phyloP scores from a whole-genome alignment of 2,329 filamentous ascomycete species.

The Cladosporium sp. region DNA sequence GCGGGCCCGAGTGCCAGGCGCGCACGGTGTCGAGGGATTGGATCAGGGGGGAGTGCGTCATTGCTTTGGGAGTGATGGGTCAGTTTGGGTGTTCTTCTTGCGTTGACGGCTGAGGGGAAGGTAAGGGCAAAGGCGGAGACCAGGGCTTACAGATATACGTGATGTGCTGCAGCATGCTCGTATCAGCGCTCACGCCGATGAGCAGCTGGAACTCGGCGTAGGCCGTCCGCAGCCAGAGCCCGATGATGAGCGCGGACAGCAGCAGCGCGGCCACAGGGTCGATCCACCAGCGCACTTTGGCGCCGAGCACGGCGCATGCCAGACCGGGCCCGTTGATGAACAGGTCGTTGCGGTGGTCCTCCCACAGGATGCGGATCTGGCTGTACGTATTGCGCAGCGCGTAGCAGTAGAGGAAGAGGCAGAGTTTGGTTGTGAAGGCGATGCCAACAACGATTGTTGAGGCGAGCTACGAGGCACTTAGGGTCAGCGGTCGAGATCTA shows the following conservation, averaged over 20 bases:
- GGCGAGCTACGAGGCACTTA: slow-evolving; percentile 44
- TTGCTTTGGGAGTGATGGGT: slow-evolving; percentile 38
- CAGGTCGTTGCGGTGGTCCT: slow-evolving; percentile 96
- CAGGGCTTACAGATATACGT: slow-evolving; percentile 71
- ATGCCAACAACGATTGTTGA: slow-evolving; percentile 78
- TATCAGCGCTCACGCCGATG: slow-evolving; percentile 80
- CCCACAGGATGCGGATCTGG: slow-evolving; percentile 88
- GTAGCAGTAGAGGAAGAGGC: slow-evolving; percentile 87
- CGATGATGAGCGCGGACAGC: slow-evolving; percentile 69
- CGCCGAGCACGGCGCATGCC: slow-evolving; percentile 82
- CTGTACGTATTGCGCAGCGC: slow-evolving; percentile 83
- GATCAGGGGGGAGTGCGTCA: slow-evolving; percentile 81
- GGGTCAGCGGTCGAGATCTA: not conserved
- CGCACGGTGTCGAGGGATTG: slow-evolving; percentile 89
- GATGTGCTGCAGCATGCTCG: slow-evolving; percentile 83
- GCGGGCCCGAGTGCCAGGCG: slow-evolving; percentile 82
- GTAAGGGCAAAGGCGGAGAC: not conserved
- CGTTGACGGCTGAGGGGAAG: too few relatives aligned
- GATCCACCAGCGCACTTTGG: slow-evolving; percentile 88
- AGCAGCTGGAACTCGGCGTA: slow-evolving; percentile 85
- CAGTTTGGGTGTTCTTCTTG: too few relatives aligned
- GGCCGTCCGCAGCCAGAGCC: slow-evolving; percentile 77
- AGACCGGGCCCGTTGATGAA: slow-evolving; percentile 88
- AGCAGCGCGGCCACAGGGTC: slow-evolving; percentile 88
- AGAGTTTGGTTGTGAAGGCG: slow-evolving; percentile 79